phyloP scores from a whole-genome alignment of 495 filamentous ascomycete genomes.

The Aspergillus cavernicola region DNA sequence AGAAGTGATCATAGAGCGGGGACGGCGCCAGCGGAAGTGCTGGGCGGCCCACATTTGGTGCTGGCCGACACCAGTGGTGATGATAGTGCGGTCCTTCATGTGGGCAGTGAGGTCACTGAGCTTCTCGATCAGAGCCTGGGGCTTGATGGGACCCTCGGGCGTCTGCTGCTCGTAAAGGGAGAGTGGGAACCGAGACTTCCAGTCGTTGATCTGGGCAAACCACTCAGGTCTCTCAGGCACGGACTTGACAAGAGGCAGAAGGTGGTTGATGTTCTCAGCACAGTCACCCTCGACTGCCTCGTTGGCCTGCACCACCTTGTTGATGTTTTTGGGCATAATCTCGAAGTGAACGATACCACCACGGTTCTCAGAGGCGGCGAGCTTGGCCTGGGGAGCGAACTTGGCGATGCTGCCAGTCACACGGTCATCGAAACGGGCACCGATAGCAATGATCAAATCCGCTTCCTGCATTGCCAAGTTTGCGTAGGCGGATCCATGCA shows the following conservation, averaged over 20 bases:
- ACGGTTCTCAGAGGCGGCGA: slow-evolving; percentile 50
- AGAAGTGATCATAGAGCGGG: slow-evolving; percentile 85
- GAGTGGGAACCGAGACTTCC: slow-evolving; percentile 84
- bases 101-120: slow-evolving; percentile 69
- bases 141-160: slow-evolving; percentile 73
- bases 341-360: slow-evolving; percentile 66
- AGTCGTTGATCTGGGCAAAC: slow-evolving; percentile 82
- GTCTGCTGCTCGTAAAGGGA: slow-evolving; percentile 68
- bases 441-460: slow-evolving; percentile 60
- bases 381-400: slow-evolving; percentile 56
- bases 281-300: slow-evolving; percentile 60
- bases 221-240: slow-evolving; percentile 70
- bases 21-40: slow-evolving; percentile 86
- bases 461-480: slow-evolving; percentile 64
- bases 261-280: slow-evolving; percentile 61
- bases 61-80: slow-evolving; percentile 89
- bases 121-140: slow-evolving; percentile 79
- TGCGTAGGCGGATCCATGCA: slow-evolving; percentile 61
- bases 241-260: slow-evolving; percentile 64
- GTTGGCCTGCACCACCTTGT: slow-evolving; percentile 59
- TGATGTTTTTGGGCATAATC: slow-evolving; percentile 61
- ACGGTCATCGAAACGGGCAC: slow-evolving; percentile 61
- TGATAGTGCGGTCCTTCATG: slow-evolving; percentile 75
- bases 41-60: slow-evolving; percentile 98
- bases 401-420: slow-evolving; percentile 51